These are phyloP conservation scores for Rubia yunnanensis DNA, from an alignment of 257 asterid species.

Conservation along the genomic window DNA sequence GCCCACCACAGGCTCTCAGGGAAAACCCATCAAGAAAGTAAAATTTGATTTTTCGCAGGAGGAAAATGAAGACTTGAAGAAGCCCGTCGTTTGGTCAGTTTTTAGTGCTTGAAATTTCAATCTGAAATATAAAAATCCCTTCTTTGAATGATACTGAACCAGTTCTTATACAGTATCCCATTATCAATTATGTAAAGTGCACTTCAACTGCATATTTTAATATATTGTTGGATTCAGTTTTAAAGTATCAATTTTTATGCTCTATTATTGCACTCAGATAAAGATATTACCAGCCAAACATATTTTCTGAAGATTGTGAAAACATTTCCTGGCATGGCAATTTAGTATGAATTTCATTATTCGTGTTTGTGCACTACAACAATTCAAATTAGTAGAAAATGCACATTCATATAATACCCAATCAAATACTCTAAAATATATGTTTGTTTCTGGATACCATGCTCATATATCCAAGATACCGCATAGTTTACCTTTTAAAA, in stretches of 20 bases:
- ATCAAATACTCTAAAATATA: constrained; percentile 14
- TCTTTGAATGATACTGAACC: background rate
- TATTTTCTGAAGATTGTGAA: no score
- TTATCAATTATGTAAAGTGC: no score
- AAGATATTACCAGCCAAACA: no score
- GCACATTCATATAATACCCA: background rate
- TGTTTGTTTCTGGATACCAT: constrained; percentile 1
- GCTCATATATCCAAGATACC: background rate
- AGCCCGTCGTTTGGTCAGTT: background rate
- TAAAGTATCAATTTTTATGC: no score
- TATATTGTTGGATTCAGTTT: no score
- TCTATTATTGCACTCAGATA: background rate
- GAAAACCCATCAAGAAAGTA: constrained; percentile 1
- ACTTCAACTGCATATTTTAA: no score
- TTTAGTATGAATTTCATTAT: no score
- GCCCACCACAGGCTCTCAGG: background rate
- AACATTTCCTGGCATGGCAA: no score
- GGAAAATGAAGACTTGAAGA: background rate
- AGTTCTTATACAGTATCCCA: no score
- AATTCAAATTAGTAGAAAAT: no score
- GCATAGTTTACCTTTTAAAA: background rate
- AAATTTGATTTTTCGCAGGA: background rate
- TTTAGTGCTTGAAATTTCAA: background rate
- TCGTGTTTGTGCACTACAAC: no score
- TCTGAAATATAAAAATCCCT: background rate